Evolutionary conservation across 2,329 filamentous ascomycete species (phyloP).

Genomic region (Claviceps sp.): DNA sequence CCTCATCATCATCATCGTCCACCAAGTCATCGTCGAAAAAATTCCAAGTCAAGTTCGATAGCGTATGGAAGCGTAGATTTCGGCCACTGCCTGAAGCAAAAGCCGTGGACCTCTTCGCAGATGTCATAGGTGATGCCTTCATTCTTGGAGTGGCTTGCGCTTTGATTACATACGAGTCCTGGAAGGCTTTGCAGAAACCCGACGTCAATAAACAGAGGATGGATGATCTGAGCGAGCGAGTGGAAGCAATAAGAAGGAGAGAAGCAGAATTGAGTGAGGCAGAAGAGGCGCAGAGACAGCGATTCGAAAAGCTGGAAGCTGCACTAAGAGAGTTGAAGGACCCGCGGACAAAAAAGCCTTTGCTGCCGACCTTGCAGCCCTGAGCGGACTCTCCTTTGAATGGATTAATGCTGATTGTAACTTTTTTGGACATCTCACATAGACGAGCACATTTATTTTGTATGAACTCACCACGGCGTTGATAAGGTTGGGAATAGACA

Average conservation of each 20-base stretch:
- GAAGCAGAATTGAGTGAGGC: conserved; percentile 35
- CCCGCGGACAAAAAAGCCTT: conserved; percentile 41
- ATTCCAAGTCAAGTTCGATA: conserved; percentile 24
- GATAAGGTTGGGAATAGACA: neutral
- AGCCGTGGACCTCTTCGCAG: conserved; percentile 53
- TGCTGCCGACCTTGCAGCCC: conserved; percentile 27
- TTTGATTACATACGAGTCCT: conserved; percentile 49
- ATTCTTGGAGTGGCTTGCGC: conserved; percentile 44
- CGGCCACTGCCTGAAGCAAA: conserved; percentile 49
- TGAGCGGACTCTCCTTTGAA: neutral
- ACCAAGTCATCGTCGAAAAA: conserved; percentile 9
- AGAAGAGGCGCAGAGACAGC: conserved; percentile 31
- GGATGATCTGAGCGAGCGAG: conserved; percentile 31
- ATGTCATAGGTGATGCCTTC: conserved; percentile 50
- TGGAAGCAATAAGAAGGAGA: conserved; percentile 35
- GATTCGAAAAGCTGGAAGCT: conserved; percentile 40
- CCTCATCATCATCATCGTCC: neutral
- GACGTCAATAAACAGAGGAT: conserved; percentile 42
- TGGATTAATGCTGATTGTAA: neutral
- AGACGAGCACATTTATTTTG: neutral
- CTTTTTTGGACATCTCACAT: neutral
- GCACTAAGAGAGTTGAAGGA: conserved; percentile 37
- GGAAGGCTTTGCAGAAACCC: conserved; percentile 44
- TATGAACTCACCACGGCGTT: neutral
- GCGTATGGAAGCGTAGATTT: conserved; percentile 50